A percentile compares a stretch with the other conserved stretches of the same genome.
phyloP scores from a whole-genome alignment of 257 asterid species.

The Petunia secreta region DNA sequence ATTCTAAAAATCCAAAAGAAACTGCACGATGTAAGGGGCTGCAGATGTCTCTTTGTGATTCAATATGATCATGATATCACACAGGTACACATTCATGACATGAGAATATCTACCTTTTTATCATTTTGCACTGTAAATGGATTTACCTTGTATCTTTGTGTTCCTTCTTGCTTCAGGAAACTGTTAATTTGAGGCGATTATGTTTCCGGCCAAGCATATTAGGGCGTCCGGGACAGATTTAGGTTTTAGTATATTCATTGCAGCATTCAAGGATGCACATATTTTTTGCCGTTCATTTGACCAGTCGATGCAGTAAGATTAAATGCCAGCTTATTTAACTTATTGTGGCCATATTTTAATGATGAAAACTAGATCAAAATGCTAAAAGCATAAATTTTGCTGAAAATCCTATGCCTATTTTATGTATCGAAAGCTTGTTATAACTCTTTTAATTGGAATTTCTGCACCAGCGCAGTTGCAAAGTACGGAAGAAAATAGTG shows the following conservation, averaged over 20 bases:
- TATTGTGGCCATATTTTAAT: neutral
- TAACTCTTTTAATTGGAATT: neutral
- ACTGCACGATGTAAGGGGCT: slow-evolving; percentile 95
- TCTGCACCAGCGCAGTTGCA: slow-evolving; percentile 9
- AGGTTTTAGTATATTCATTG: slow-evolving; percentile 12
- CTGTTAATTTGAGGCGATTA: slow-evolving; percentile 73
- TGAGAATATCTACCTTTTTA: neutral
- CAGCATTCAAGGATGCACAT: slow-evolving; percentile 7
- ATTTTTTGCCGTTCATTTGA: neutral
- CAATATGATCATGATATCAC: slow-evolving; percentile 64
- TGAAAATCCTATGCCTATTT: slow-evolving; percentile 3
- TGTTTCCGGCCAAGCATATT: slow-evolving; percentile 69
- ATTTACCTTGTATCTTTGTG: neutral
- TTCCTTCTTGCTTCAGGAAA: slow-evolving; percentile 56
- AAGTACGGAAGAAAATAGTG: neutral
- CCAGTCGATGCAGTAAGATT: neutral
- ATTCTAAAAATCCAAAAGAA: slow-evolving; percentile 67
- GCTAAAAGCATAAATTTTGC: neutral
- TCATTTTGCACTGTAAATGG: neutral
- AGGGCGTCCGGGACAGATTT: slow-evolving; percentile 25
- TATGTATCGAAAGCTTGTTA: neutral
- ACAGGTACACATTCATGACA: slow-evolving; percentile 49
- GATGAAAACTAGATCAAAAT: neutral
- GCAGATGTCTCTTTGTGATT: slow-evolving; percentile 84
- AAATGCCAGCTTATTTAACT: slow-evolving; percentile 9